phyloP scores from a whole-genome alignment of 176 grass and related monocot species.

The Themeda triandra region DNA sequence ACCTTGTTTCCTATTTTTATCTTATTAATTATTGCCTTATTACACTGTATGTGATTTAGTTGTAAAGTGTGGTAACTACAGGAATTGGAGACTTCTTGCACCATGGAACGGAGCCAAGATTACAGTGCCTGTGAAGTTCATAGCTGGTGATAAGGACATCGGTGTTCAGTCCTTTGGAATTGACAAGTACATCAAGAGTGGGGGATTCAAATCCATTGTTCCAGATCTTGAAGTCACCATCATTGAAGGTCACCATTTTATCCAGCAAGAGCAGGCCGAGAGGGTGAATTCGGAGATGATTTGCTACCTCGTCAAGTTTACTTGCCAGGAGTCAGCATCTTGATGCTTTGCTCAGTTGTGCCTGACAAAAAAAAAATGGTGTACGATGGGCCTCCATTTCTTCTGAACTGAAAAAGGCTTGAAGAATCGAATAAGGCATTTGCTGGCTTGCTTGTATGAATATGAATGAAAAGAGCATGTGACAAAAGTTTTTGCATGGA shows the following conservation, averaged over 20 bases:
- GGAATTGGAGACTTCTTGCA: slow-evolving; percentile 50
- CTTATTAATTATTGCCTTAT: not conserved
- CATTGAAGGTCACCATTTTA: slow-evolving; percentile 57
- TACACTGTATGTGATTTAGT: not conserved
- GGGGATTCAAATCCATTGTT: slow-evolving; percentile 28
- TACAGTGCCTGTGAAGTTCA: slow-evolving; percentile 48
- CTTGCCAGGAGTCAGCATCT: not conserved
- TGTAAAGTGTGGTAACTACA: slow-evolving; percentile 1
- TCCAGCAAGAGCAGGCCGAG: slow-evolving; percentile 62
- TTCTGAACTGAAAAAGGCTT: not conserved
- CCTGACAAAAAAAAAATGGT: not conserved
- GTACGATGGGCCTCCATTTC: not conserved
- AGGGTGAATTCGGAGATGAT: slow-evolving; percentile 51
- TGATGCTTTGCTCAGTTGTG: not conserved
- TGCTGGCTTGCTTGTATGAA: not conserved
- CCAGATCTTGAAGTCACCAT: slow-evolving; percentile 39
- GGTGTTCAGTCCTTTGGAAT: slow-evolving; percentile 36
- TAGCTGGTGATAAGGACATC: slow-evolving; percentile 36
- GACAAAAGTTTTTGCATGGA: no score
- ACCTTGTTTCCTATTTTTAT: not conserved
- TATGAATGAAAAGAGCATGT: not conserved
- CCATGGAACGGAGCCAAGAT: slow-evolving; percentile 51
- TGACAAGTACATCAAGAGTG: slow-evolving; percentile 32
- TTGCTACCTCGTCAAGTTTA: slow-evolving; percentile 41
- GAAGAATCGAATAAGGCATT: slow-evolving; percentile 1